A percentile compares a stretch with the other conserved stretches of the same genome.
Evolutionary conservation across 305 asterid genomes (phyloP).

Genomic region (Fraxinus albicans): DNA sequence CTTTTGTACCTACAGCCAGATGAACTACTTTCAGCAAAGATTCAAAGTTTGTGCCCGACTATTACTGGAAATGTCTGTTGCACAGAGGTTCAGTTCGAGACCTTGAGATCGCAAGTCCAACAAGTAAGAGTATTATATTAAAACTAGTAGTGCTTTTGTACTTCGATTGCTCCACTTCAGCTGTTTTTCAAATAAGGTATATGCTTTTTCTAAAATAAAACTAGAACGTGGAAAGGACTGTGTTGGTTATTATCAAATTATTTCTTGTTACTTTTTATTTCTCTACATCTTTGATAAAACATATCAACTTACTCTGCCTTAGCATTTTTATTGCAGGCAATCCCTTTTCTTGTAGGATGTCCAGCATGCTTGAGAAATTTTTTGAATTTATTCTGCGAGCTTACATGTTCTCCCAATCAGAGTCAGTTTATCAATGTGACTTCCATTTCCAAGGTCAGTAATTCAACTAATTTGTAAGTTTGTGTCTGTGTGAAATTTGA

Average conservation of each 20-base stretch:
- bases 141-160: neutral
- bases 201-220: neutral
- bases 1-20: constrained; percentile 57
- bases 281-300: neutral
- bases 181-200: neutral
- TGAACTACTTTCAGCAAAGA: constrained; percentile 74
- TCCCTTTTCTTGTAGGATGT: constrained; percentile 98
- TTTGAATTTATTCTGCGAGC: constrained; percentile 97
- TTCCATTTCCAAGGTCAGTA: constrained; percentile 64
- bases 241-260: neutral
- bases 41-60: constrained; percentile 96
- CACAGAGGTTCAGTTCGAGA: constrained; percentile 81
- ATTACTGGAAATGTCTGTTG: constrained; percentile 93
- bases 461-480: constrained; percentile 7
- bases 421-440: constrained; percentile 96
- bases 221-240: neutral
- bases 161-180: neutral
- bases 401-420: constrained; percentile 96
- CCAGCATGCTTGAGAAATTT: constrained; percentile 99
- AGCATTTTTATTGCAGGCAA: constrained; percentile 71
- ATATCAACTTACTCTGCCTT: constrained; percentile 27
- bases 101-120: constrained; percentile 84
- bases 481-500: neutral
- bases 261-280: neutral
- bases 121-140: constrained; percentile 54